These are phyloP conservation scores for Hysterium pulicare DNA, from an alignment of 2,329 filamentous ascomycete species.

Conservation along the genomic window DNA sequence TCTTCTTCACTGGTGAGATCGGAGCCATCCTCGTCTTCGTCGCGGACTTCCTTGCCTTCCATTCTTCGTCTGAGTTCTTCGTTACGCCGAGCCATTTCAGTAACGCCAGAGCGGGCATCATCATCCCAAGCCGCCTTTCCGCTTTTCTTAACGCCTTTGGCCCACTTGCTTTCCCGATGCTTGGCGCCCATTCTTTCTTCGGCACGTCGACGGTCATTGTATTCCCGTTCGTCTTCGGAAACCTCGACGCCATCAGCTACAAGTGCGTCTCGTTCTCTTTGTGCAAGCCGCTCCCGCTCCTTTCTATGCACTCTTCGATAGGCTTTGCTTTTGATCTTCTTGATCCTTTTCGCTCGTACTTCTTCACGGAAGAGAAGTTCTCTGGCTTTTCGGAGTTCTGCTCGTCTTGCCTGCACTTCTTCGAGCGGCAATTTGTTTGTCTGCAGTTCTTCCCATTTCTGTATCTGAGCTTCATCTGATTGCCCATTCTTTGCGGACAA, in stretches of 20 bases:
- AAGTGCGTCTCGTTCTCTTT: constrained; percentile 56
- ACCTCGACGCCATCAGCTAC: constrained; percentile 58
- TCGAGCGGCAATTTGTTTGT: constrained; percentile 69
- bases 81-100: constrained; percentile 76
- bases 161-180: constrained; percentile 88
- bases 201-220: constrained; percentile 70
- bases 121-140: constrained; percentile 86
- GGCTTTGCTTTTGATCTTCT: constrained; percentile 98
- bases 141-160: constrained; percentile 74
- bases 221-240: constrained; percentile 63
- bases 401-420: constrained; percentile 68
- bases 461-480: constrained; percentile 60
- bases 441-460: constrained; percentile 66
- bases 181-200: constrained; percentile 81
- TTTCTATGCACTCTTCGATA: constrained; percentile 90
- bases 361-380: constrained; percentile 88
- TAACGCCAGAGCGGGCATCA: constrained; percentile 71
- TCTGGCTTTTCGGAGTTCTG: constrained; percentile 73
- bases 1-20: constrained; percentile 51
- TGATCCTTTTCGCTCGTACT: constrained; percentile 83
- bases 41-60: constrained; percentile 62
- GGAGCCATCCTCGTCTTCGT: constrained; percentile 49
- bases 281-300: constrained; percentile 60
- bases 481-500: constrained; percentile 60
- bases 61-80: constrained; percentile 79